Percentiles rank a stretch among this genome's conserved stretches.
Conservation (phyloP, 2,329 filamentous ascomycete genomes). For the Aquanectria penicillioides region DNA sequence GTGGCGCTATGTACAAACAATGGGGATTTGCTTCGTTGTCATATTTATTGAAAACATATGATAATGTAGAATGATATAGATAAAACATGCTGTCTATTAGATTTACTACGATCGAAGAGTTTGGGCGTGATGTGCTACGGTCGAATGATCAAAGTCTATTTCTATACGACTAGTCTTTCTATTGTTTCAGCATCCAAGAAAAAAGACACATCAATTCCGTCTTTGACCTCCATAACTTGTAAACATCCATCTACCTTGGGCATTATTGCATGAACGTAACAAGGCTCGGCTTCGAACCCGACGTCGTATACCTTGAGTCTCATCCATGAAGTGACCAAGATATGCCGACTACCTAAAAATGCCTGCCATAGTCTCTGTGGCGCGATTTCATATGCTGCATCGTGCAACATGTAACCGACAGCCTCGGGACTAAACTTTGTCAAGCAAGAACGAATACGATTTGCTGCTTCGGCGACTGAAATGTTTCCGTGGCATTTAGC, state of each 20-base stretch:
- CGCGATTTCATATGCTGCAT: neutral
- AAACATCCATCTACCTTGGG: slow-evolving; percentile 1
- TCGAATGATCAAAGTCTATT: too few species aligned
- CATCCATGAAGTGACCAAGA: neutral
- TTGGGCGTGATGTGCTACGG: too few species aligned
- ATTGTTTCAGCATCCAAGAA: neutral
- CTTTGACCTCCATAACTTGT: neutral
- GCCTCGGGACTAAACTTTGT: neutral
- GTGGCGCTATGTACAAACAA: too few species aligned
- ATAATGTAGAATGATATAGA: too few species aligned
- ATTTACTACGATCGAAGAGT: too few species aligned
- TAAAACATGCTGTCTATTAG: too few species aligned
- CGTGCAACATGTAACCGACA: neutral
- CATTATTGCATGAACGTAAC: neutral
- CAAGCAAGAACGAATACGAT: neutral
- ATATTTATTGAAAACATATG: too few species aligned
- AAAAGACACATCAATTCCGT: neutral
- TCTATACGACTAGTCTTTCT: neutral
- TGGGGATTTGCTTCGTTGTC: too few species aligned
- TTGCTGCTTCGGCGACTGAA: neutral
- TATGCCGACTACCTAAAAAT: neutral
- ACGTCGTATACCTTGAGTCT: neutral
- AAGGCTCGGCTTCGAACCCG: neutral
- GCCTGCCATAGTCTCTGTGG: slow-evolving; percentile 1
- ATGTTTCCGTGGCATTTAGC: neutral